Conservation (phyloP, 1,284 basidiomycete species). For the Apiotrichum gracile region DNA sequence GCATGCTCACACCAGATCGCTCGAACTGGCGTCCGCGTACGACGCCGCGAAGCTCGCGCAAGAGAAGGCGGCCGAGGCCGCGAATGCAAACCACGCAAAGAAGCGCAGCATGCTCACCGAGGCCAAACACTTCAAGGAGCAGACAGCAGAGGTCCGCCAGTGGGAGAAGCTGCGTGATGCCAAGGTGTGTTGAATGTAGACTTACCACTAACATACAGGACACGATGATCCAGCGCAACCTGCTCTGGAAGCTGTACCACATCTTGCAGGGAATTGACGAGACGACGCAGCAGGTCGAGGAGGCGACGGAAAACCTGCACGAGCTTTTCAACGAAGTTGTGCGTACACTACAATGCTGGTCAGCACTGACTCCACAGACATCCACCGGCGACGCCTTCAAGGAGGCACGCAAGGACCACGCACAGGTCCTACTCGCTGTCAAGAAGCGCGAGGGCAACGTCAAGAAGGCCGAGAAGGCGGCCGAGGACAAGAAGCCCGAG, state of each 20-base stretch:
- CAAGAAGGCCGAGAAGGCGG: conserved; percentile 72
- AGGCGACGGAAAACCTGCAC: conserved; percentile 63
- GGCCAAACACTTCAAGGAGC: conserved; percentile 95
- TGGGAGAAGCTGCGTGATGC: conserved; percentile 75
- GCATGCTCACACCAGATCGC: conserved; percentile 50
- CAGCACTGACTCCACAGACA: conserved; percentile 31
- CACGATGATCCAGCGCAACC: conserved; percentile 68
- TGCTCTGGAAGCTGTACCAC: conserved; percentile 86
- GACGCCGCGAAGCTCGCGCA: conserved; percentile 81
- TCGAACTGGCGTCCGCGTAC: conserved; percentile 83
- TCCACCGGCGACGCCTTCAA: conserved; percentile 62
- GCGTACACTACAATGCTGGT: conserved; percentile 5
- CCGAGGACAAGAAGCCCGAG: conserved; percentile 82
- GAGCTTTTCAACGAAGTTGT: conserved; percentile 63
- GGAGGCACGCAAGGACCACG: conserved; percentile 70
- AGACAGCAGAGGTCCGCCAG: conserved; percentile 85
- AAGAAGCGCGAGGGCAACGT: conserved; percentile 69
- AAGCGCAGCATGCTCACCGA: conserved; percentile 88
- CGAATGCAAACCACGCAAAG: conserved; percentile 89
- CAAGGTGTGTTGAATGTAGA: conserved; percentile 51
- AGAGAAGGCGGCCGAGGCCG: conserved; percentile 84
- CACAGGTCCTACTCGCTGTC: conserved; percentile 65
- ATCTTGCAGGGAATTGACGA: conserved; percentile 73
- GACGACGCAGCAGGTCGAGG: conserved; percentile 63
- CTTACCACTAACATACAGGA: conserved; percentile 54